Conservation (phyloP, 2,329 filamentous ascomycete genomes). For the Purpureocillium takamizusanense region DNA sequence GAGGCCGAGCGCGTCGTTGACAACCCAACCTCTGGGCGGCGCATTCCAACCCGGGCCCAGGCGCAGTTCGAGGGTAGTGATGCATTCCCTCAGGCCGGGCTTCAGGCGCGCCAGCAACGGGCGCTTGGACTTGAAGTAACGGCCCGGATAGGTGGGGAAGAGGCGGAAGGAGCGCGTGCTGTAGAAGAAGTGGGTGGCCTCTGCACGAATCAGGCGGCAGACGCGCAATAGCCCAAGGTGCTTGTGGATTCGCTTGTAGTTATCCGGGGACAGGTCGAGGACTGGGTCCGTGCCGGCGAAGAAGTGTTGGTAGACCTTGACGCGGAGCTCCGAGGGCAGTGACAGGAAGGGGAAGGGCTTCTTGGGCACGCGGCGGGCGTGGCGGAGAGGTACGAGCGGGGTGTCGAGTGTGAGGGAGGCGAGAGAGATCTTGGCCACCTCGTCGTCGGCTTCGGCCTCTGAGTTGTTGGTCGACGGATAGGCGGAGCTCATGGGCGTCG, state of each 20-base stretch:
- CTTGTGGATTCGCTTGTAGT: constrained; percentile 52
- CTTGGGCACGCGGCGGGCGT: constrained; percentile 19
- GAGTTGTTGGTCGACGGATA: constrained; percentile 26
- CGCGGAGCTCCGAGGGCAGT: constrained; percentile 60
- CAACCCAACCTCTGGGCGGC: constrained; percentile 62
- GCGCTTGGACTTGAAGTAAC: constrained; percentile 64
- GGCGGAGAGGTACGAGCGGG: constrained; percentile 21
- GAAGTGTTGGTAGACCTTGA: constrained; percentile 58
- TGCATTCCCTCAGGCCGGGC: constrained; percentile 44
- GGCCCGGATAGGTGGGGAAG: constrained; percentile 55
- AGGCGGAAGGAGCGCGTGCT: constrained; percentile 53
- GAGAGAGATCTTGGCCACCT: constrained; percentile 30
- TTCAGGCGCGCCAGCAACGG: constrained; percentile 61
- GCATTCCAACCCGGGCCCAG: constrained; percentile 65
- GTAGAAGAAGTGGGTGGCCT: constrained; percentile 60
- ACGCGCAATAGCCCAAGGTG: constrained; percentile 52
- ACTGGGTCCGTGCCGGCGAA: constrained; percentile 45
- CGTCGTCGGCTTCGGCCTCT: constrained; percentile 30
- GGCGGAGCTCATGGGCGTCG: constrained; percentile 27
- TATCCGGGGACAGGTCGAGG: constrained; percentile 58
- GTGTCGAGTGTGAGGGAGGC: constrained; percentile 33
- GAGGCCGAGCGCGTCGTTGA: constrained; percentile 56
- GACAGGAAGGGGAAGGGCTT: constrained; percentile 55
- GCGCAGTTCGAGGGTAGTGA: constrained; percentile 59
- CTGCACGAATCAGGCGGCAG: constrained; percentile 50